Evolutionary conservation across 352 stramenopile species (phyloP), one percentile per base, ranked within the genome.

Genomic region (Aphanomyces invadans): DNA sequence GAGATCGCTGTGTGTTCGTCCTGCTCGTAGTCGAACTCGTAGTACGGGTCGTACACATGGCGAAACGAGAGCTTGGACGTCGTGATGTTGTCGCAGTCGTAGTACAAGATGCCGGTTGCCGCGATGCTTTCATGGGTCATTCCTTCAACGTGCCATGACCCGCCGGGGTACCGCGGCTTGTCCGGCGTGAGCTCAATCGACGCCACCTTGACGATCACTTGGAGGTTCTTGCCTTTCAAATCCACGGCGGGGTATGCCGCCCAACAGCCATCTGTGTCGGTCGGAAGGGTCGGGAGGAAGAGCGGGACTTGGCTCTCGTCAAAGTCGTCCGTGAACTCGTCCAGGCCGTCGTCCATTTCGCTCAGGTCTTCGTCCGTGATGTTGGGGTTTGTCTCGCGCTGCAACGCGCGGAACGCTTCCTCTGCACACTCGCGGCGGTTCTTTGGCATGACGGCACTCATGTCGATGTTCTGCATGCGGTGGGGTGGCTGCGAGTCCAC

Each of bases 141-240:
- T n/a, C 75, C 78, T 67, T 86, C 78, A 21, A 83, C 71, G 36
- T 86, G 76, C 76, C 76, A 86, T 15, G 63, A 59, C 3, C 78
- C 78, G 2, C 78, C 75, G 2, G 29, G 45, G 69, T 84, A 83
- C 19, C 39, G 51, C 7, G 76, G 69, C 1, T 77, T 74, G 4
- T 77, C 70, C 0, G 75, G 73, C 0, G 76, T 81, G 10, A 87
- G 69, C 4, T 77, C 21, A 23, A 84, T 84, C 60, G 77, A 73
- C 2, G 76, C 75, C 15, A 84, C 70, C 57, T 83, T 83, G 38
- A 84, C 75, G 23, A 87, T 80, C 36, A 73, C 71, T 57, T 84
- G 76, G 3, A 76, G 7, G 0, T 39, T 77, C 12, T 69, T 74
- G 2, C 12, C n/a, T 11, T 54, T 54, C 10, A 54, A 12, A 23